Evolutionary conservation across 768 basidiomycete genomes (phyloP), one percentile per base, ranked within the genome.

Genomic region (Mycena pura): DNA sequence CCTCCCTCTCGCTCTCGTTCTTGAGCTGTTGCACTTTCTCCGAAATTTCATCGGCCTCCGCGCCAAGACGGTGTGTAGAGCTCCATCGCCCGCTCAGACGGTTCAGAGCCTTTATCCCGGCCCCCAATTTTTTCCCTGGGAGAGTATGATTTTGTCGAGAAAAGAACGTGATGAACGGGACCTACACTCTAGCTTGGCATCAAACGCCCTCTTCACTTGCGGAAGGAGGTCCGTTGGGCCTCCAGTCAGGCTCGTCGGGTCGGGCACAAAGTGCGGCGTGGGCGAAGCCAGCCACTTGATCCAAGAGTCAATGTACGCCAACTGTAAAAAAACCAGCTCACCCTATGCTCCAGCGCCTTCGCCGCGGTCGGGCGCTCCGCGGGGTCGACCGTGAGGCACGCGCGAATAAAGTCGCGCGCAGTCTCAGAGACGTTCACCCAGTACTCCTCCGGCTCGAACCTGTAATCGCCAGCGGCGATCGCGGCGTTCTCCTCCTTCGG

Each of bases 331-430:
- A 17, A n/a, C 17, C 46, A 11, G 58, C 72, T 15, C 57, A 80
- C 83, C 80, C 81, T 78, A 76, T 97, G 95, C 50, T 86, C 65
- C 14, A 99, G 79, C 46, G 87, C 82, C 69, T 93, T 74, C 3
- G 75, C 79, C 13, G 94, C 93, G 1, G 93, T 96, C 19, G 94
- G 91, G n/a, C 96, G 85, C 48, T 80, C 76, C 0, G 72, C 71
- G 5, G 93, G 94, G 74, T 99, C 93, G 60, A 92, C 80, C 0
- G 94, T 96, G 66, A 99, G 80, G 72, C 96, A 98, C 40, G 80
- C 74, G 9, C 75, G 70, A 53, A 99, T 91, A 73, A 99, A 99
- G 66, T 88, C 84, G 58, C 89, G 88, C 1, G 95, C 96, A 5
- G 90, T 84, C 52, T 85, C 80, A 2, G 90, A 89, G n/a, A 95